These are phyloP conservation scores for Leccinum holopus DNA, from an alignment of 1,284 basidiomycete species.

Conservation along the genomic window DNA sequence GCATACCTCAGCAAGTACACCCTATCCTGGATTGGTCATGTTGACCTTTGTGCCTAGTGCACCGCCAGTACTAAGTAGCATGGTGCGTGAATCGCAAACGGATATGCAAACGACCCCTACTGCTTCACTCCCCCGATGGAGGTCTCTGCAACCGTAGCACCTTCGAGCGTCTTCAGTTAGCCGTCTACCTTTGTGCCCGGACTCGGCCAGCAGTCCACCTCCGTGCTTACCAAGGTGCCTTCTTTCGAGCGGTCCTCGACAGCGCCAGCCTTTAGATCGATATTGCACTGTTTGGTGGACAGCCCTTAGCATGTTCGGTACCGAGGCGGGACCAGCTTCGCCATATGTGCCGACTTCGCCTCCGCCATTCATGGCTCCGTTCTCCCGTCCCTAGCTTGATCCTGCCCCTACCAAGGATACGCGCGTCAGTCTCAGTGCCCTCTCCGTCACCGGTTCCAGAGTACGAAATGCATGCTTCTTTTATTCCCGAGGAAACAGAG, in stretches of 20 bases:
- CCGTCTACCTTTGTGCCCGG: constrained; percentile 19
- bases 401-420: too few relatives aligned
- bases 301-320: too few relatives aligned
- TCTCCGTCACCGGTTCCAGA: too few relatives aligned
- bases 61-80: constrained; percentile 16
- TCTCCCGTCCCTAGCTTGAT: too few relatives aligned
- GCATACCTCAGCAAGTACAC: constrained; percentile 49
- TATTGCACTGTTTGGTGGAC: not conserved
- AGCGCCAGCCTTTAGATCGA: constrained; percentile 18
- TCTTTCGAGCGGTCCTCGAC: constrained; percentile 33
- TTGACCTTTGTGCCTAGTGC: constrained; percentile 3
- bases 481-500: too few relatives aligned
- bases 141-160: constrained; percentile 9
- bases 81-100: constrained; percentile 30
- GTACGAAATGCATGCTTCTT: too few relatives aligned
- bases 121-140: constrained; percentile 17
- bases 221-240: constrained; percentile 24
- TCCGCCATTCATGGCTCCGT: too few relatives aligned
- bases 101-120: constrained; percentile 32
- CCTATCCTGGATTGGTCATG: constrained; percentile 57
- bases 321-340: too few relatives aligned
- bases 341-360: too few relatives aligned
- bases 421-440: too few relatives aligned
- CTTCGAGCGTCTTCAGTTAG: constrained; percentile 27
- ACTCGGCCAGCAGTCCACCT: constrained; percentile 23